Conservation (phyloP, 2,329 filamentous ascomycete genomes). For the Alternaria alternata region DNA sequence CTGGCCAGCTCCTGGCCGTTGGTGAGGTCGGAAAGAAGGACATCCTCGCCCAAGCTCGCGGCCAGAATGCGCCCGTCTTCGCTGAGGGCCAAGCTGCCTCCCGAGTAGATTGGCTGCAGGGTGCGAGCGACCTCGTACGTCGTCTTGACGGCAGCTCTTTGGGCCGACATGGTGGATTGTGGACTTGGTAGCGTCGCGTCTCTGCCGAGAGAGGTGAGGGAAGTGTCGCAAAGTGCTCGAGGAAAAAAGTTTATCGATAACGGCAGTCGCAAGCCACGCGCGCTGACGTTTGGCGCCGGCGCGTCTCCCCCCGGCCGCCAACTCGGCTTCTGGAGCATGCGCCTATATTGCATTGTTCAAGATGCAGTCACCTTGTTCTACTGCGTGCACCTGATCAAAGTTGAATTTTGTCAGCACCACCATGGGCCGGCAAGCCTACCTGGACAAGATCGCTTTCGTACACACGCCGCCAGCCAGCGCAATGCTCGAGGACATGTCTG, state of each 20-base stretch:
- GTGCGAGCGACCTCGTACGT: constrained; percentile 86
- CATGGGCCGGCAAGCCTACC: constrained; percentile 50
- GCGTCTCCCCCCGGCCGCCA: constrained; percentile 12
- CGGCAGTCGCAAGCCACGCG: constrained; percentile 14
- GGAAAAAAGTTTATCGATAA: constrained; percentile 50
- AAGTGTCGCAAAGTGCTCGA: constrained; percentile 24
- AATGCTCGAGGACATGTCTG: constrained; percentile 18
- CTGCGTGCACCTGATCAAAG: not conserved
- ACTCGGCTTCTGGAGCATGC: too few species aligned
- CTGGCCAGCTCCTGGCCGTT: constrained; percentile 83
- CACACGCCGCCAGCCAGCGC: constrained; percentile 10
- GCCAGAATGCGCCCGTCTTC: constrained; percentile 82
- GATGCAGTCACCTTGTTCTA: not conserved
- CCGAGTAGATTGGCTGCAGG: constrained; percentile 92
- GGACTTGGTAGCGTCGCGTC: not conserved
- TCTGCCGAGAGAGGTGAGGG: constrained; percentile 8
- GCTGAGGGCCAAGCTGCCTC: constrained; percentile 85
- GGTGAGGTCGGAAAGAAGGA: constrained; percentile 81
- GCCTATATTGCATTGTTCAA: not conserved
- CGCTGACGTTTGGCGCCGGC: constrained; percentile 25
- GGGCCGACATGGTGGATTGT: constrained; percentile 50
- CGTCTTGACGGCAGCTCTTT: constrained; percentile 72
- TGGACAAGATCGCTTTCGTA: constrained; percentile 51
- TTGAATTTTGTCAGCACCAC: not conserved
- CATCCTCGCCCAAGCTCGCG: constrained; percentile 91